A percentile compares a stretch with the other conserved stretches of the same genome.
Evolutionary conservation across 108 stramenopile genomes (phyloP).

Genomic region (Pseudonitzschia multistriata): DNA sequence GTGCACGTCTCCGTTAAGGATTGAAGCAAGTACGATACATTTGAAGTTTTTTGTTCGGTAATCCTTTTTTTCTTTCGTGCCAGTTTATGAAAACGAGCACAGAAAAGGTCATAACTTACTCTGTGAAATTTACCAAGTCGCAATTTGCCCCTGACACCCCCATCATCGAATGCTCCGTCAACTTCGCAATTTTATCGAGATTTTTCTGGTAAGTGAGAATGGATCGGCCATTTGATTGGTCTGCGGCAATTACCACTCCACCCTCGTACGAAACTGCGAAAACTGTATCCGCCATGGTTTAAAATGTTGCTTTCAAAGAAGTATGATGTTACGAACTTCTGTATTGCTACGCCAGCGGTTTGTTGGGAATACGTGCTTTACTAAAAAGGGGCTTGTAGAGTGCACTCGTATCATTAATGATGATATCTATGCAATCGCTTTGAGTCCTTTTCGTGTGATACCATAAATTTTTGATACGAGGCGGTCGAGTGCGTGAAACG

Average conservation of each 20-base stretch:
- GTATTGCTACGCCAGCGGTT: background rate
- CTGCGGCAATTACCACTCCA: slow-evolving; percentile 85
- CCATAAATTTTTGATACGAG: background rate
- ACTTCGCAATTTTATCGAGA: slow-evolving; percentile 77
- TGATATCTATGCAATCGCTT: background rate
- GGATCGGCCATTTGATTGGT: slow-evolving; percentile 86
- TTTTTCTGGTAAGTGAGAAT: slow-evolving; percentile 87
- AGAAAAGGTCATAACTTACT: slow-evolving; percentile 43
- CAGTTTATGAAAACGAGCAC: background rate
- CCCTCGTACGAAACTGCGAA: slow-evolving; percentile 80
- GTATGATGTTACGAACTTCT: background rate
- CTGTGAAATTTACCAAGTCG: slow-evolving; percentile 88
- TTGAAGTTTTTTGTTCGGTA: too few relatives aligned
- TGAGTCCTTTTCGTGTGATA: background rate
- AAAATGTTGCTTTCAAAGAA: background rate
- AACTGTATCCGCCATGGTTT: slow-evolving; percentile 59
- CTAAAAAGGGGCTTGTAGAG: background rate
- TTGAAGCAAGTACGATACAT: background rate
- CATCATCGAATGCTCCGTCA: slow-evolving; percentile 81
- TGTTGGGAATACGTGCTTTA: background rate
- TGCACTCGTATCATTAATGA: background rate
- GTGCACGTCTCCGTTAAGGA: background rate
- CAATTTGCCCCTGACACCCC: slow-evolving; percentile 87
- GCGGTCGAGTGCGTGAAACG: slow-evolving; percentile 1
- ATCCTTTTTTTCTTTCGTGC: background rate